These are phyloP conservation scores for Zygotorulaspora mrakii DNA, from an alignment of 1,139 yeast species.

Conservation along the genomic window DNA sequence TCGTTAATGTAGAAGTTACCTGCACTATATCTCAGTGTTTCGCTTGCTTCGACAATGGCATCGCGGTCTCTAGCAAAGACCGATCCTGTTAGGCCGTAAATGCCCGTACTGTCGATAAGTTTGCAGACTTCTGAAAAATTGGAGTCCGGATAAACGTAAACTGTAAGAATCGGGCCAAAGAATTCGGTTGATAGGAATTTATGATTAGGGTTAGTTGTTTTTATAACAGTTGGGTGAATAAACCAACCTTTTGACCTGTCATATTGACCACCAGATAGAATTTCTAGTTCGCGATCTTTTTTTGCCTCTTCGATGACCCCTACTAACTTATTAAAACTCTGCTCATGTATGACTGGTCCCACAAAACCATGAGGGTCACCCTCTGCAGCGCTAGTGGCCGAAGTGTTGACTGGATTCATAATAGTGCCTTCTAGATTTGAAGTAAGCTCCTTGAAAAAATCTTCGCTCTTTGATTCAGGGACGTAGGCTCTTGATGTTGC, in stretches of 20 bases:
- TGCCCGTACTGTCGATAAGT: slow-evolving; percentile 60
- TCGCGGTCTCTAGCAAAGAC: slow-evolving; percentile 80
- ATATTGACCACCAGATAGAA: slow-evolving; percentile 73
- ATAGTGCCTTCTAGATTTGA: slow-evolving; percentile 32
- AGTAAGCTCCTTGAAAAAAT: slow-evolving; percentile 57
- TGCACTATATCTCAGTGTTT: slow-evolving; percentile 77
- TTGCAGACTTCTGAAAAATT: slow-evolving; percentile 51
- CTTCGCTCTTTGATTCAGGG: slow-evolving; percentile 73
- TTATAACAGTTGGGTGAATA: slow-evolving; percentile 80
- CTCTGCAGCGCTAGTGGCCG: slow-evolving; percentile 41
- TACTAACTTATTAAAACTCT: slow-evolving; percentile 72
- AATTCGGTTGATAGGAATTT: slow-evolving; percentile 71
- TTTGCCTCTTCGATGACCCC: slow-evolving; percentile 67
- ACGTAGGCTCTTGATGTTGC: slow-evolving; percentile 78
- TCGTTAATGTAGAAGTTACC: slow-evolving; percentile 97
- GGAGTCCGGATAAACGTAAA: slow-evolving; percentile 75
- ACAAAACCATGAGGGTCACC: slow-evolving; percentile 57
- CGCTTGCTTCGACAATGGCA: slow-evolving; percentile 69
- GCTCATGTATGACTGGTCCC: slow-evolving; percentile 95
- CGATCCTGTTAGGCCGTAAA: slow-evolving; percentile 89
- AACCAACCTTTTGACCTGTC: slow-evolving; percentile 76
- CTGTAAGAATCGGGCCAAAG: slow-evolving; percentile 87
- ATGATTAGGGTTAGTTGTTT: slow-evolving; percentile 72
- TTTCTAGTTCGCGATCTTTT: slow-evolving; percentile 67
- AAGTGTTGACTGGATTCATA: slow-evolving; percentile 61